Evolutionary conservation across 352 stramenopile species (phyloP).

Genomic region (Plasmopara muralis): DNA sequence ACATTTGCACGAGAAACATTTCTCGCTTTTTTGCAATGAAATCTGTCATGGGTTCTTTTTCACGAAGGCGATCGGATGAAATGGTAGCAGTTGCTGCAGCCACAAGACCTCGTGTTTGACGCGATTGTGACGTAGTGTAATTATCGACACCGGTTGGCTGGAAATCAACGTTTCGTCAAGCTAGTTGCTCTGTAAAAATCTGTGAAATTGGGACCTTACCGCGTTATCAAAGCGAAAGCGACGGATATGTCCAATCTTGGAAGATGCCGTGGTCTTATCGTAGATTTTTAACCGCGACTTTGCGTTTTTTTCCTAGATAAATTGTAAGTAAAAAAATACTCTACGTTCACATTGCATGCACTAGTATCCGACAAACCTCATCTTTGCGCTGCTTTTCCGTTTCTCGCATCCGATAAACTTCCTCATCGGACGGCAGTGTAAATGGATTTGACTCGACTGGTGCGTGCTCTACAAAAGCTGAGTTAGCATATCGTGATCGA

Average conservation of each 20-base stretch:
- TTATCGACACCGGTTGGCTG: conserved; percentile 38
- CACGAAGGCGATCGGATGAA: conserved; percentile 78
- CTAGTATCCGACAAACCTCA: conserved; percentile 25
- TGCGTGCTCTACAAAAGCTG: conserved; percentile 24
- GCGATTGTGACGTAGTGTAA: conserved; percentile 62
- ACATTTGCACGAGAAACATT: conserved; percentile 96
- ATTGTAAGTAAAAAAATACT: too few species aligned
- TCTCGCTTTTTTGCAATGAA: conserved; percentile 96
- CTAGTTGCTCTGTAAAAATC: background rate
- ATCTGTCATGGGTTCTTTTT: conserved; percentile 94
- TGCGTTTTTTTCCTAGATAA: conserved; percentile 42
- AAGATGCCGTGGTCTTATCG: conserved; percentile 82
- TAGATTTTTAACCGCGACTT: conserved; percentile 80
- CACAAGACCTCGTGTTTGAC: conserved; percentile 70
- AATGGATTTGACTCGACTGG: conserved; percentile 83
- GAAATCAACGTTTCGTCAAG: background rate
- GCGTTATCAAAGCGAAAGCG: conserved; percentile 60
- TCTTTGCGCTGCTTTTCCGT: conserved; percentile 85
- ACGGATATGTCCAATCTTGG: conserved; percentile 75
- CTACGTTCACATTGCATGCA: too few species aligned
- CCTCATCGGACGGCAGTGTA: conserved; percentile 89
- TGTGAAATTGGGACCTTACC: conserved; percentile 18
- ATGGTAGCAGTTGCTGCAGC: conserved; percentile 75
- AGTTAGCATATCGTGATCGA: too few species aligned
- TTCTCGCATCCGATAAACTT: conserved; percentile 92